Base-by-base conservation (phyloP, 257 asterid genomes). In the Scutellaria minor region DNA sequence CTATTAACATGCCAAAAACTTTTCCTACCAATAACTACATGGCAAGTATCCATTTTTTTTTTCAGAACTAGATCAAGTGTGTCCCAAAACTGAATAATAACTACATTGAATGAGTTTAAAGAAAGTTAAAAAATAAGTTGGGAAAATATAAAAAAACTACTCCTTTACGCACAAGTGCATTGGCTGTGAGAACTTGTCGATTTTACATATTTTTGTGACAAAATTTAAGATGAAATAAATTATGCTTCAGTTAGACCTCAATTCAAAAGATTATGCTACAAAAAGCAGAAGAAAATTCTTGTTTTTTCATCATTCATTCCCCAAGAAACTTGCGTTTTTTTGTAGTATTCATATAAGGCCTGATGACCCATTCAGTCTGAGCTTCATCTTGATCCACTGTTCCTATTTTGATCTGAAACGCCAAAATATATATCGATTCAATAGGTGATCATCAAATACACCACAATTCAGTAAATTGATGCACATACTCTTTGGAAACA, bases 361-460 rank as follows among this genome's bases (percentile, higher is more conserved):
- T 73, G 8, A 52, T 64, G 8, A 63, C 77, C 90, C 91, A 92
- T 64, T 90, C 96, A 0, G 52, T 79, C 68, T 86, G 93, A 77
- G 96, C 97, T 83, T 90, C 96, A 6, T 84, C 91, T 80, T 90
- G 96, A 68, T 92, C 98, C 85, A 92, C 62, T 2, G 95, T 90
- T 79, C 98, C 98, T 42, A 89, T 78, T 79, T 86, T 85, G 62
- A 94, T 79, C 96, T 94, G 88, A 60, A 75, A 73, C 76, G 59
- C 39, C 45, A 45, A 6, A 60, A 37, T 14, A 35, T 12, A 37
- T 14, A 35, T 12, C 0, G 47, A 7, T 9, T 8, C 7, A 22
- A 27, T 27, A 56, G 11, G 20, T 27, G 13, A 27, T 13, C 9
- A 57, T 53, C 12, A 9, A 27, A 53, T 18, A 27, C 3, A 24